Base-by-base conservation (phyloP, 108 stramenopile genomes). In the Pseudonitzschia pungens region DNA sequence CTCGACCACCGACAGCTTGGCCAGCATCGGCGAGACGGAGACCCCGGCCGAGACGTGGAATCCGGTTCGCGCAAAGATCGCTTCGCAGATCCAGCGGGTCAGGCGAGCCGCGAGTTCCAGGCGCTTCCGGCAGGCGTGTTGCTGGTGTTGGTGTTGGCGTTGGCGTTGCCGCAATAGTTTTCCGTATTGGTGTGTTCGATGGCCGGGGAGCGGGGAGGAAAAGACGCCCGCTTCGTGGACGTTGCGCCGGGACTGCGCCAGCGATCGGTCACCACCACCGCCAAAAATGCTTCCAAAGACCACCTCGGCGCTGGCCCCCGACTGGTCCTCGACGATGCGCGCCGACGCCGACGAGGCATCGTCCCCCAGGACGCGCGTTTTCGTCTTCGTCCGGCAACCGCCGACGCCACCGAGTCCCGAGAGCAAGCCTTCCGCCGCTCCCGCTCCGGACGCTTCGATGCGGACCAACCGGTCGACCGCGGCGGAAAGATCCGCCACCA, bases 41-140 rank as follows among this genome's bases (percentile, higher is more conserved):
- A 85, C 21, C 15, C 87, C 87, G n/a, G 76, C 62, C 9, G 84
- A 81, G 20, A 82, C 77, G 28, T 77, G 57, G 55, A 87, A 87
- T 32, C 77, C 74, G 41, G 87, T 87, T n/a, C 43, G n/a, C 63
- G 77, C 22, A 0, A 32, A 31, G 45, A 87, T 77, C 9, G 16
- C 18, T 22, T 71, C 53, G 44, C 81, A 81, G 14, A 87, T 68
- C 7, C 64, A 67, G 26, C 42, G 26, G 27, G 65, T 65, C 52
- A 79, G 29, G 11, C 31, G 15, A 27, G 66, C 68, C 32, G 80
- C 71, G 10, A 73, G 59, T 42, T 74, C 21, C 21, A 86, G 31
- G 42, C 76, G 73, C 28, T 58, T 29, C 45, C 28, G 57, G 64
- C 78, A 77, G 4, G 14, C 12, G 36, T 50, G 43, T 80, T 74